Evolutionary conservation across 129 eudicot species (phyloP).

Genomic region (Silybum marianum): DNA sequence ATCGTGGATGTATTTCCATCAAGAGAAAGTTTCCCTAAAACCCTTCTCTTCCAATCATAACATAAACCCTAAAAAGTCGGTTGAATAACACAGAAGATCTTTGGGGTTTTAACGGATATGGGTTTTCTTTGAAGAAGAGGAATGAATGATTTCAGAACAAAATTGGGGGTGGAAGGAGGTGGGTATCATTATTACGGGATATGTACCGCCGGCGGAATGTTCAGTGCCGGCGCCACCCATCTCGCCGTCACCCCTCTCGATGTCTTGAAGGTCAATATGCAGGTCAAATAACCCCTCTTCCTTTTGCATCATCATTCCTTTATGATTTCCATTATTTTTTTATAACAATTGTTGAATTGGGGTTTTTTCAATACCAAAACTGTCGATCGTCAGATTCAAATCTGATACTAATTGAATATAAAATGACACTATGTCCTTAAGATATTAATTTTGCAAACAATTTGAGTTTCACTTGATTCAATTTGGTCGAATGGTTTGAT

Average conservation of each 20-base stretch:
- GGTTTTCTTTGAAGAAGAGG: constrained; percentile 17
- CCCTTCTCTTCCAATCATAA: constrained; percentile 11
- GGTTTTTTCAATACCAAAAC: constrained; percentile 2
- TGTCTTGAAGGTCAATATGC: constrained; percentile 96
- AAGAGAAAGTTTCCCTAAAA: constrained; percentile 21
- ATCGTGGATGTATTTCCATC: constrained; percentile 39
- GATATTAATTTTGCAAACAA: background rate
- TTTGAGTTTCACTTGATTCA: background rate
- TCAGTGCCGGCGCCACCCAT: constrained; percentile 95
- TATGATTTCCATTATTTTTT: background rate
- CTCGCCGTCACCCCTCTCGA: constrained; percentile 94
- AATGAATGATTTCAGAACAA: constrained; percentile 24
- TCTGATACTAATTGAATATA: background rate
- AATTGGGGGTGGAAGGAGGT: constrained; percentile 43
- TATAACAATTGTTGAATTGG: background rate
- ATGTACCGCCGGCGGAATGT: constrained; percentile 87
- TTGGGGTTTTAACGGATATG: constrained; percentile 6
- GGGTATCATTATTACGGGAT: constrained; percentile 76
- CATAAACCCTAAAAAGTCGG: constrained; percentile 28
- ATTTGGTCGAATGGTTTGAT: too few species aligned
- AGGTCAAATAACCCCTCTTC: constrained; percentile 32
- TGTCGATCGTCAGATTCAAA: background rate
- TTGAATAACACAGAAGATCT: background rate
- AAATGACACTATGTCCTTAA: constrained; percentile 1
- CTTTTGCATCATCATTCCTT: background rate